Percentiles rank a stretch among this genome's conserved stretches.
Conservation (phyloP, 495 filamentous ascomycete genomes). For the Penicillium lividum region DNA sequence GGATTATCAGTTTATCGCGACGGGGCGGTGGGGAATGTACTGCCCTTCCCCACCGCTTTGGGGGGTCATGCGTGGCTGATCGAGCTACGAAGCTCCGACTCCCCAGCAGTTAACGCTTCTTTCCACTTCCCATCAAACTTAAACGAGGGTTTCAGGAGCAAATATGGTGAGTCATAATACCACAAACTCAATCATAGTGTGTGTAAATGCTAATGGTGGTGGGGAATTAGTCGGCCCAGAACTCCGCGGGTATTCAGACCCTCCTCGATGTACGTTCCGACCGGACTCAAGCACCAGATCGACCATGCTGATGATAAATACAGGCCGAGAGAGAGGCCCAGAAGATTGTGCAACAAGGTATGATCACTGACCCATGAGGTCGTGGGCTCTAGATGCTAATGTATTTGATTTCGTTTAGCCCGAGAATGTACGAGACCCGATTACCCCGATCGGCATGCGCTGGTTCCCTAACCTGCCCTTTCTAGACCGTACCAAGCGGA, state of each 20-base stretch:
- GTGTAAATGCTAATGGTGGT: conserved; percentile 29
- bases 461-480: conserved; percentile 15
- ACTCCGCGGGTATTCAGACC: conserved; percentile 96
- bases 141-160: conserved; percentile 16
- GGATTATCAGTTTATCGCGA: conserved; percentile 36
- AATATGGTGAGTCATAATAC: conserved; percentile 43
- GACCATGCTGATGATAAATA: conserved; percentile 29
- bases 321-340: conserved; percentile 98
- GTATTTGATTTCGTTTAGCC: conserved; percentile 44
- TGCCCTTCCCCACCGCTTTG: conserved; percentile 37
- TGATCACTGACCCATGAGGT: background rate
- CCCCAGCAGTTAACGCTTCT: conserved; percentile 16
- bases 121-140: conserved; percentile 10
- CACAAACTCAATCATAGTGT: background rate
- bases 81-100: conserved; percentile 39
- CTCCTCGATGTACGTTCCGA: conserved; percentile 85
- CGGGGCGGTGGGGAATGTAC: conserved; percentile 38
- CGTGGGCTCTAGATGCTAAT: background rate
- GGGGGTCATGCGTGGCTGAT: conserved; percentile 41
- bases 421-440: conserved; percentile 64
- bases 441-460: conserved; percentile 10
- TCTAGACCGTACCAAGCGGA: conserved; percentile 91
- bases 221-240: conserved; percentile 81
- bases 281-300: background rate
- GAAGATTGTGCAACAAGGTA: conserved; percentile 97